Base-by-base conservation (phyloP, 192 early-diverging fungal genomes). In the Podila minutissima region DNA sequence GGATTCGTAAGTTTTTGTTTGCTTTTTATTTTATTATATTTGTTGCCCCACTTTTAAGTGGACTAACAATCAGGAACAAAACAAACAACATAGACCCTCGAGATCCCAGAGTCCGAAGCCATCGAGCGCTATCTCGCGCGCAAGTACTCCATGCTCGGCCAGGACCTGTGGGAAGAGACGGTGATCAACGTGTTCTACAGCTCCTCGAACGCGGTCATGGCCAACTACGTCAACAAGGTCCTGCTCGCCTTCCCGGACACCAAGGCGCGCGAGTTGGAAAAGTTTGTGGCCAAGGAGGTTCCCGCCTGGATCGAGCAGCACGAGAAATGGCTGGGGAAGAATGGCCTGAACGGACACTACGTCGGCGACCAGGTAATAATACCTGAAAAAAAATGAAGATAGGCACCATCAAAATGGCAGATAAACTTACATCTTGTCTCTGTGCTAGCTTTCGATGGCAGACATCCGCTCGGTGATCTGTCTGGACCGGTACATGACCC, bases 51-150 rank as follows among this genome's bases (percentile, higher is more conserved):
- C 20, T 55, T 2, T 55, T 55, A 0, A 55, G 5, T 24, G 58
- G 58, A 1, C 28, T 67, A 20, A 53, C 2, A 46, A 46, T 4
- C 41, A 46, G 24, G 22, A 55, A 55, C 0, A 55, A 55, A 55
- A 55, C 4, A 55, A 55, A 55, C 24, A 55, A 55, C n/a, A 33
- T 61, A 64, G 33, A 65, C 65, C 48, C 86, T 86, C 60, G 69
- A 75, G 17, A 76, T 90, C 0, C 67, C 83, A 31, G 86, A 90
- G 28, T 83, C 87, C 3, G 57, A 67, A 3, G 86, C 74, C 8
- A 89, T 89, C 31, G 87, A 87, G 55, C 74, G 86, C 3, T 88
- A 87, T 31, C 74, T 89, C 4, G 85, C 85, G n/a, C 64, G 64
- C 22, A 87, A 84, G 55, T 82, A 83, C 51, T 51, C 41, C 3